Percentiles rank a stretch among this genome's conserved stretches.
These are phyloP conservation scores for Berkeleyomyces rouxiae DNA, from an alignment of 2,329 filamentous ascomycete genomes.

Conservation along the genomic window DNA sequence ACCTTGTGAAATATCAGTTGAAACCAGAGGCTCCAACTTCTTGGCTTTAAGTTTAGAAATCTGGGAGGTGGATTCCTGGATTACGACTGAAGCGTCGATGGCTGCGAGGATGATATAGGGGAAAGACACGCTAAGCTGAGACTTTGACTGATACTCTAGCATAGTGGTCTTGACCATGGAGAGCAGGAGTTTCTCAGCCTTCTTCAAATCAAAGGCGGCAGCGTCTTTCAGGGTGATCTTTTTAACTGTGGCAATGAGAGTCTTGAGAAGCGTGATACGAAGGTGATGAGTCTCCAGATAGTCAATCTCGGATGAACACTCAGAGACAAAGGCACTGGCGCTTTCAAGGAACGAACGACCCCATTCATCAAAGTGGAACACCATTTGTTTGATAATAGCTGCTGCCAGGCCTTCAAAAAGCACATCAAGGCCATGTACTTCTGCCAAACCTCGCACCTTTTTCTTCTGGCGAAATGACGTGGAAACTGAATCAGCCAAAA, in stretches of 20 bases:
- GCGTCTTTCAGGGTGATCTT: constrained; percentile 17
- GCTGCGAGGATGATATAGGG: constrained; percentile 13
- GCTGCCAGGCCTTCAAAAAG: constrained; percentile 18
- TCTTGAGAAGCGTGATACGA: constrained; percentile 23
- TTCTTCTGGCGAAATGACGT: constrained; percentile 3
- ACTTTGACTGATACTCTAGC: constrained; percentile 10
- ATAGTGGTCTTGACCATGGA: constrained; percentile 10
- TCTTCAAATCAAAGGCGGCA: constrained; percentile 17
- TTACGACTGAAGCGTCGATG: constrained; percentile 10
- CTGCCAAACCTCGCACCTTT: background rate
- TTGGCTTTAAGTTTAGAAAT: constrained; percentile 17
- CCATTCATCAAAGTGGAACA: constrained; percentile 26
- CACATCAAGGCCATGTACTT: constrained; percentile 10
- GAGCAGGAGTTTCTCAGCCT: constrained; percentile 9
- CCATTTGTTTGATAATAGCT: constrained; percentile 27
- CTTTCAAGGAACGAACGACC: constrained; percentile 26
- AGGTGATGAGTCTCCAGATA: constrained; percentile 17
- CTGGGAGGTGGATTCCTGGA: constrained; percentile 7
- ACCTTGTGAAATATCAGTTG: constrained; percentile 21
- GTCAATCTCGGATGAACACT: constrained; percentile 10
- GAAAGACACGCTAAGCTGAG: background rate
- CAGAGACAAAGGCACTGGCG: constrained; percentile 17
- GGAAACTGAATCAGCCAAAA: constrained; percentile 21
- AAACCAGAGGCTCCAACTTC: constrained; percentile 23
- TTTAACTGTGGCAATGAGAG: constrained; percentile 19